Evolutionary conservation across 1,284 basidiomycete species (phyloP), one percentile per base, ranked within the genome.

Genomic region (Heterobasidion parviporum): DNA sequence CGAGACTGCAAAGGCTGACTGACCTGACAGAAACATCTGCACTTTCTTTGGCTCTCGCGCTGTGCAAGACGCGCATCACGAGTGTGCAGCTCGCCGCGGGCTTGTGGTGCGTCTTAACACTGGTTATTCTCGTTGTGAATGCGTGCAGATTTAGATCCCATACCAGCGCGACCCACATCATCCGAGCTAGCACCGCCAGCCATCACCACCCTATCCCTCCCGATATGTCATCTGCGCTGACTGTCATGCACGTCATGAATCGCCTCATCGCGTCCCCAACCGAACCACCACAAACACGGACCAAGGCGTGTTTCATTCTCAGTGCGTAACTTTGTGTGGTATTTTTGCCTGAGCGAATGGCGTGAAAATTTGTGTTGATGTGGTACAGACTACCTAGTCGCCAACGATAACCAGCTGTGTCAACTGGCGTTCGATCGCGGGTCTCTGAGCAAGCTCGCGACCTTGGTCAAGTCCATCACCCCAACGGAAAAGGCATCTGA

Each of bases 221-320:
- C 14, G 79, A 82, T 53, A 73, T 77, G n/a, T 62, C 70, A 1
- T 70, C 75, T 8, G 72, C 77, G 1, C 72, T 79, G 53, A 78
- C 79, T 1, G 75, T 88, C 26, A 77, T 87, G 56, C 82, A 84
- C 61, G 77, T 86, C 44, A 67, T 88, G 32, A 85, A 81, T 59
- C 75, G 80, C 6, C 70, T 85, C 35, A 71, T 89, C 18, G 66
- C 72, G 1, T 72, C 75, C 1, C 60, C 72, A 1, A 61, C 68
- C 2, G 78, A 81, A 54, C 66, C 69, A 10, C 65, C 72, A 1
- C 68, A 71, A 51, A 74, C 68, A 33, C 74, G 78, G 52, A 78
- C 75, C 2, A 81, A 77, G 64, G 84, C 88, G 0, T 92, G 88
- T 65, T 88, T 87, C 63, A 78, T 85, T 7, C 68, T 94, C 0